Percentiles rank a stretch among this genome's conserved stretches.
These are phyloP conservation scores for Allantophomopsis lycopodina DNA, from an alignment of 2,329 filamentous ascomycete genomes.

Conservation along the genomic window DNA sequence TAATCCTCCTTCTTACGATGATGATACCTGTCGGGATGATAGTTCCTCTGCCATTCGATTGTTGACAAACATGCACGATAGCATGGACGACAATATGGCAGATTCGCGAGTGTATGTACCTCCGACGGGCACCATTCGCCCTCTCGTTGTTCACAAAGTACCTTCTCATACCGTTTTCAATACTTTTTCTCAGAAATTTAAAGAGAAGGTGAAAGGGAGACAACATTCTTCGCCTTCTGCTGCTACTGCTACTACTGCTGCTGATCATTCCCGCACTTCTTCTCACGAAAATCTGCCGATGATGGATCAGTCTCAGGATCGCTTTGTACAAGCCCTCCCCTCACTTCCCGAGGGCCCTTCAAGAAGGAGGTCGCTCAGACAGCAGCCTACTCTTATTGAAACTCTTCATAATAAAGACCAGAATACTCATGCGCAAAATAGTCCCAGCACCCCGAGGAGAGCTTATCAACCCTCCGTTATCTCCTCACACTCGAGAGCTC, in stretches of 20 bases:
- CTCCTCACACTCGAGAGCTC: constrained; percentile 29
- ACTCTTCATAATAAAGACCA: constrained; percentile 6
- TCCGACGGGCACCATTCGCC: constrained; percentile 10
- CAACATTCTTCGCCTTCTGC: constrained; percentile 16
- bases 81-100: constrained; percentile 9
- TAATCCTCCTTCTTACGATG: no score
- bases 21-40: constrained; percentile 12
- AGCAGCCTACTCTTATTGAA: constrained; percentile 21
- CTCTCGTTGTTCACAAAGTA: constrained; percentile 10
- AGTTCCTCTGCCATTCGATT: constrained; percentile 42
- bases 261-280: no score
- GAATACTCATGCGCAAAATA: constrained; percentile 5
- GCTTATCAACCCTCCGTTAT: constrained; percentile 32
- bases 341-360: constrained; percentile 36
- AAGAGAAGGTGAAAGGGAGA: constrained; percentile 21
- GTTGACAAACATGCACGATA: constrained; percentile 47
- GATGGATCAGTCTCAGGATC: constrained; percentile 12
- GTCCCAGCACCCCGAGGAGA: constrained; percentile 20
- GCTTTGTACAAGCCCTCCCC: constrained; percentile 27
- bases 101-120: constrained; percentile 40
- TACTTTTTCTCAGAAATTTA: constrained; percentile 10
- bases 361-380: constrained; percentile 20
- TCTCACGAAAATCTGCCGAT: constrained; percentile 11
- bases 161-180: constrained; percentile 20
- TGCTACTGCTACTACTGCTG: constrained; percentile 3